These are phyloP conservation scores for Cytospora piceicola DNA, from an alignment of 2,329 filamentous ascomycete species.

Conservation along the genomic window DNA sequence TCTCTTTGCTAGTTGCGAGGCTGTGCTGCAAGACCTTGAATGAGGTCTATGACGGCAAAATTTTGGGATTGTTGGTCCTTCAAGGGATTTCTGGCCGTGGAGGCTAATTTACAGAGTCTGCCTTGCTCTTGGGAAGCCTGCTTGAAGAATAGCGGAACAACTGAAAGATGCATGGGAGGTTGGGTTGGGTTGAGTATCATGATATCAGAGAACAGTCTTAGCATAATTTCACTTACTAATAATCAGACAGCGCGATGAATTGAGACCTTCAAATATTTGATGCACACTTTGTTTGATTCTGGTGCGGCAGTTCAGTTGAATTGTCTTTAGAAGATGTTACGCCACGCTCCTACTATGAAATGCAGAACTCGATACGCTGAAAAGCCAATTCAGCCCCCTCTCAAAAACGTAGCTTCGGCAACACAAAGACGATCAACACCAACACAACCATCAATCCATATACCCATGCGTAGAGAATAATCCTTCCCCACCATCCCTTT, in stretches of 20 bases:
- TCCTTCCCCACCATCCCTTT: conserved; percentile 81
- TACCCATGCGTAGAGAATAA: conserved; percentile 84
- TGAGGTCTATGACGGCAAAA: background rate
- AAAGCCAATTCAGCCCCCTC: background rate
- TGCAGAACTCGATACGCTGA: background rate
- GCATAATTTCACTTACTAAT: background rate
- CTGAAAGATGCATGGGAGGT: background rate
- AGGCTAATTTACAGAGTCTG: background rate
- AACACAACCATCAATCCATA: conserved; percentile 79
- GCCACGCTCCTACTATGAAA: background rate
- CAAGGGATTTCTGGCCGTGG: background rate
- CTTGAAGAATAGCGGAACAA: background rate
- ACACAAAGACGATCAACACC: conserved; percentile 78
- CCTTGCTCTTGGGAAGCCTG: background rate
- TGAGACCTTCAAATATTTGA: conserved; percentile 1
- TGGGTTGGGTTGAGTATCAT: background rate
- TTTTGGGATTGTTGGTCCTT: background rate
- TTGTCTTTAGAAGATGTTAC: background rate
- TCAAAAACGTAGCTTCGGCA: conserved; percentile 87
- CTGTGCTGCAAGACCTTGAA: background rate
- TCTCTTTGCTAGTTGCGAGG: background rate
- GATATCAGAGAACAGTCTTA: background rate
- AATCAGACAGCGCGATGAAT: conserved; percentile 9
- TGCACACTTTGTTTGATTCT: too few species aligned
- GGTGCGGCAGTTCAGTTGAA: background rate